Evolutionary conservation across 2,329 filamentous ascomycete genomes (phyloP).

Genomic region (Dryadomyces quercivorus): DNA sequence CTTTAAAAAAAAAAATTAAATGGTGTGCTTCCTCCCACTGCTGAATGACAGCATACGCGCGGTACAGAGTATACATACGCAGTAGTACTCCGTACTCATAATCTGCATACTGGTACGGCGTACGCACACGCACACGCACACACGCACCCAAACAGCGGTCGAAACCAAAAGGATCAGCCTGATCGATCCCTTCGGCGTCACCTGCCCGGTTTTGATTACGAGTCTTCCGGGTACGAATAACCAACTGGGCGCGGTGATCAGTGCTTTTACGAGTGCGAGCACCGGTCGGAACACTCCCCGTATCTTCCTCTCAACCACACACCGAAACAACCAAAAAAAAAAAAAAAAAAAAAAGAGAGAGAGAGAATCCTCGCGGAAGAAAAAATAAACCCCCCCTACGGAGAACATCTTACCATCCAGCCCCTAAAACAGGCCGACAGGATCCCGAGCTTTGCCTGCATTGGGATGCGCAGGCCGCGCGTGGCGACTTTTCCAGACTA

Average conservation of each 20-base stretch:
- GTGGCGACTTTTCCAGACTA: slow-evolving; percentile 5
- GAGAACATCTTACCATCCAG: neutral
- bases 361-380: too few relatives aligned
- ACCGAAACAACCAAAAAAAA: neutral
- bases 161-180: neutral
- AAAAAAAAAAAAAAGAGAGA: too few relatives aligned
- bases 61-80: too few relatives aligned
- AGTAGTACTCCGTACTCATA: too few relatives aligned
- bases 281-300: neutral
- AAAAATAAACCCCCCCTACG: too few relatives aligned
- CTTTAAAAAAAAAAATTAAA: too few relatives aligned
- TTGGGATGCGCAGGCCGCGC: slow-evolving; percentile 6
- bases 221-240: neutral
- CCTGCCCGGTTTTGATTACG: neutral
- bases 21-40: too few relatives aligned
- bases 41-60: too few relatives aligned
- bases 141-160: neutral
- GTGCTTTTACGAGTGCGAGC: neutral
- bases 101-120: too few relatives aligned
- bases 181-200: neutral
- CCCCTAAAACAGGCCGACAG: neutral
- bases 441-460: slow-evolving; percentile 4
- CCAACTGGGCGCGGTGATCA: neutral
- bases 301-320: neutral
- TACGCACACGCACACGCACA: neutral